Evolutionary conservation across 257 asterid species (phyloP), one percentile per base, ranked within the genome.

Genomic region (Capsicum baccatum): DNA sequence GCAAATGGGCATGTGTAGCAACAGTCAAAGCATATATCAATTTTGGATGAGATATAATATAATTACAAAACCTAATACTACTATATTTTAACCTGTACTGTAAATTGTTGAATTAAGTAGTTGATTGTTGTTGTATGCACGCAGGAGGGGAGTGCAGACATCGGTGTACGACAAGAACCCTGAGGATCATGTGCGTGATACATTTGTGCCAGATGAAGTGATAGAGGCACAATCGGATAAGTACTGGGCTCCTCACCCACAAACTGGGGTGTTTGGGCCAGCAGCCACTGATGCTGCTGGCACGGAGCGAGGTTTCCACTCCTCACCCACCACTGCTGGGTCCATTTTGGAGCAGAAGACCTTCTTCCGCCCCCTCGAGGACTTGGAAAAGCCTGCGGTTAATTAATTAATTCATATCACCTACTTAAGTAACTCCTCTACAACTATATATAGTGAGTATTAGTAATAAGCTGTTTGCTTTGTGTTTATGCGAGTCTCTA

Each of bases 251-350:
- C 99, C 99, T 9, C 96, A 95, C 87, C 99, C 98, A 57, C 82
- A 90, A 78, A 95, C 98, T 0, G 98, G 99, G 60, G 98, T 95
- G 73, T 96, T 96, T 50, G 94, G 96, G 70, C 99, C 98, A 50
- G 48, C 5, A 2, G 83, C 91, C 42, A 74, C 86, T 12, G 92
- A 93, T 54, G 88, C 88, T 84, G 39, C 81, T 2, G 85, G 84
- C 35, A 88, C 57, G 5, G 90, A 87, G 33, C 47, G 83, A 35
- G 84, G 84, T 16, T 80, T 86, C 14, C 89, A 54, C 14, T 4
- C 48, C 60, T 19, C 84, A 8, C 35, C 83, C 3, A 70, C 52
- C 44, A 78, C 82, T 54, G 81, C 82, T 35, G 89, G 50, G 4
- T 94, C 98, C 1, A 93, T 90, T 79, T 86, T 94, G 95, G 98